Base-by-base conservation (phyloP, 139 green algal species). In the Diplosphaera chodatii region DNA sequence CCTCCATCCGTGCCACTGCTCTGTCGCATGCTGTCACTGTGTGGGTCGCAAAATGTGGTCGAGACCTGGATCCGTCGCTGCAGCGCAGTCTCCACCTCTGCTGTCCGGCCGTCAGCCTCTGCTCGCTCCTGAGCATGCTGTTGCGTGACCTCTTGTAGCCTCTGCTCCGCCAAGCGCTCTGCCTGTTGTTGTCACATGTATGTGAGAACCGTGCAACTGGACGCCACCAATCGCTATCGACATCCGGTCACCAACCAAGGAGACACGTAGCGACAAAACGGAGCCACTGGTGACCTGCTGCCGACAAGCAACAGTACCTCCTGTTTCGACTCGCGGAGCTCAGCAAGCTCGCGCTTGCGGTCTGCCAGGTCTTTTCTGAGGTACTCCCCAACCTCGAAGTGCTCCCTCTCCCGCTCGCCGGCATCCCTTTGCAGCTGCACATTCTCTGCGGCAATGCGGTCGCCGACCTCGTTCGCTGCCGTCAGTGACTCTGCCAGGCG, bases 401-500 rank as follows among this genome's bases (percentile, higher is more conserved):
- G 86, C 66, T 94, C 87, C 2, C 72, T 71, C 72, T 87, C 77
- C 18, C 48, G 48, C 4, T 59, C 48, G 20, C 74, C 82, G 4
- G 85, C 82, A 33, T 89, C 84, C 32, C 85, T 75, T 3, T 88
- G 72, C 34, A 96, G 75, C 8, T 71, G 63, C 34, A 78, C 72
- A 71, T 94, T 90, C 32, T 93, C 84, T 25, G 76, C 16, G 4
- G 48, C 48, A 59, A 59, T 59, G 48, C 48, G 48, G 10, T 59
- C 48, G 48, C 10, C 25, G 16, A 59, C 13, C 48, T 23, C 48
- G 25, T 59, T 89, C 4, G 77, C 85, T 21, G 87, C 80, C 25
- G 77, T 78, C 23, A 93, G 77, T 0, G 88, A 84, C 65, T 83
- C 85, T 72, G 91, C 89, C 74, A 90, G 90, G n/a, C 88, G 85